A percentile compares a stretch with the other conserved stretches of the same genome.
These are phyloP conservation scores for Aspergillus bombycis DNA, from an alignment of 2,329 filamentous ascomycete species.

Conservation along the genomic window DNA sequence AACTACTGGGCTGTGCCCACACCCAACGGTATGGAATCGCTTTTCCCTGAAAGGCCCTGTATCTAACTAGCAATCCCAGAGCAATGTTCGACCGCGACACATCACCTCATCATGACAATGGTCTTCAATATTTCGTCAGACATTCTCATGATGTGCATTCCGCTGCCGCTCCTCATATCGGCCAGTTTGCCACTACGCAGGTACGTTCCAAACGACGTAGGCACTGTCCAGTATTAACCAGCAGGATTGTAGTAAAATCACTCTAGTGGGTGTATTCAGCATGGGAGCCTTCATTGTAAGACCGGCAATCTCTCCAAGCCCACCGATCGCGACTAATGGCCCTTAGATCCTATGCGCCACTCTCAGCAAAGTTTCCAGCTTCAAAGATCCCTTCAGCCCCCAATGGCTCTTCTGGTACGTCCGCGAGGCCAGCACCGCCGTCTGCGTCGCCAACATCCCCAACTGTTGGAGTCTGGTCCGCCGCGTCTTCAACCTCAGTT, in stretches of 20 bases:
- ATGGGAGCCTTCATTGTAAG: constrained; percentile 2
- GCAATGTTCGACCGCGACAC: background rate
- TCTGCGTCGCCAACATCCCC: constrained; percentile 5
- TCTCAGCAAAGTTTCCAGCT: constrained; percentile 2
- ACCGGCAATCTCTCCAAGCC: background rate
- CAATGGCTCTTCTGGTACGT: constrained; percentile 5
- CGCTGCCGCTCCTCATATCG: background rate
- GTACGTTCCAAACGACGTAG: background rate
- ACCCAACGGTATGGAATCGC: background rate
- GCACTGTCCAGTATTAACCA: background rate
- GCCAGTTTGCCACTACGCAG: background rate
- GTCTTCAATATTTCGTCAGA: constrained; percentile 1
- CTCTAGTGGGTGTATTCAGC: background rate
- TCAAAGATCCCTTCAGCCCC: constrained; percentile 1
- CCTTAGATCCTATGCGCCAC: constrained; percentile 4
- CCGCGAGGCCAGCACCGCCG: constrained; percentile 1
- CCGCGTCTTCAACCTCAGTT: background rate
- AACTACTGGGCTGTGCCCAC: constrained; percentile 5
- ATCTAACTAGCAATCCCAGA: background rate
- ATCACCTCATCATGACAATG: constrained; percentile 2
- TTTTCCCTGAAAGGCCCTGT: background rate
- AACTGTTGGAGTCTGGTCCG: constrained; percentile 3
- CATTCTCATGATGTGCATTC: constrained; percentile 2
- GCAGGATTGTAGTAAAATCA: background rate
- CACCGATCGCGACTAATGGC: background rate